Conservation (phyloP, 495 filamentous ascomycete species). For the Jackrogersella multiformis region DNA sequence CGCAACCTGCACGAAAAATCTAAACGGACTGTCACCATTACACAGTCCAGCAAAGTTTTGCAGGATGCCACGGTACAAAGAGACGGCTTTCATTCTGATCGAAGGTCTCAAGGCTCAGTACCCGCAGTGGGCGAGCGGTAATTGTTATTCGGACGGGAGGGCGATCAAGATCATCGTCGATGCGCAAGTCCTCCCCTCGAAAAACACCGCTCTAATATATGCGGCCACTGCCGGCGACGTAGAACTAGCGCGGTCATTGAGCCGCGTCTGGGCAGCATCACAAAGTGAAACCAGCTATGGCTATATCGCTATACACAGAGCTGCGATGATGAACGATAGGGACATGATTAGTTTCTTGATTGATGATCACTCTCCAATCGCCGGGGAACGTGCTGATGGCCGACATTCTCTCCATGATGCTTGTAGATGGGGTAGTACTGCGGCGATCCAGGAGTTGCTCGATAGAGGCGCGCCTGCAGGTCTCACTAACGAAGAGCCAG, state of each 20-base stretch:
- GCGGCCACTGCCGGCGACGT: slow-evolving; percentile 3
- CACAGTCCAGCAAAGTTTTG: slow-evolving; percentile 8
- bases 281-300: not conserved
- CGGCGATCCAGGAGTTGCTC: slow-evolving; percentile 11
- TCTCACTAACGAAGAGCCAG: too few relatives aligned
- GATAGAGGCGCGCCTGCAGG: not conserved
- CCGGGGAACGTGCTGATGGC: not conserved
- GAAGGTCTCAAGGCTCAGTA: slow-evolving; percentile 3
- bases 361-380: not conserved
- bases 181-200: not conserved
- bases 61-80: not conserved
- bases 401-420: slow-evolving; percentile 10
- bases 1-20: not conserved
- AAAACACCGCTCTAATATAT: slow-evolving; percentile 9
- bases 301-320: not conserved
- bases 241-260: not conserved
- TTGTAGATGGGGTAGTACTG: slow-evolving; percentile 1
- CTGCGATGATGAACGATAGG: not conserved
- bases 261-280: not conserved
- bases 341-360: slow-evolving; percentile 4
- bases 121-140: slow-evolving; percentile 2
- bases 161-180: not conserved
- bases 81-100: not conserved
- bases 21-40: not conserved
- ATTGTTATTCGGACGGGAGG: not conserved